These are phyloP conservation scores for Boletellus ananas DNA, from an alignment of 768 basidiomycete genomes.

Conservation along the genomic window DNA sequence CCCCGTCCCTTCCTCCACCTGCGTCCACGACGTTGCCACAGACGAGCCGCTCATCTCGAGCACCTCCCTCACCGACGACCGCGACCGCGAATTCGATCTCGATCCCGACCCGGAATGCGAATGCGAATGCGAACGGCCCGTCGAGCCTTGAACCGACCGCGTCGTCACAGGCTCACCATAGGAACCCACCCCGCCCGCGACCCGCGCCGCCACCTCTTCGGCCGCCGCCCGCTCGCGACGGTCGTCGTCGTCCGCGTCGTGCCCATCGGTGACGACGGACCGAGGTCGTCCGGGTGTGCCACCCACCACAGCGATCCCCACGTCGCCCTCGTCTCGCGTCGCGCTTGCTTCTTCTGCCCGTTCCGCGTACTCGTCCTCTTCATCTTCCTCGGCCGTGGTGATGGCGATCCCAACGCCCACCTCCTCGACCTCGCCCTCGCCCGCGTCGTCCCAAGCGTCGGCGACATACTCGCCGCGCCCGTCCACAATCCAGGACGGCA, in stretches of 20 bases:
- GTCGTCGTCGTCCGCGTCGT: neutral
- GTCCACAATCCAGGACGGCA: constrained; percentile 1
- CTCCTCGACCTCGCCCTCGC: neutral
- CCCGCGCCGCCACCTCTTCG: too few species aligned
- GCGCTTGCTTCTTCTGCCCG: neutral
- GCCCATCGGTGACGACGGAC: neutral
- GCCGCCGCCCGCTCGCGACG: too few species aligned
- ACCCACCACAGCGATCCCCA: too few species aligned
- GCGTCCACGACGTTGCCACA: constrained; percentile 28
- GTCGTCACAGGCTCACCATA: too few species aligned
- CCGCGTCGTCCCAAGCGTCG: too few species aligned
- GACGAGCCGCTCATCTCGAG: constrained; percentile 21
- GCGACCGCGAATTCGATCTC: constrained; percentile 11
- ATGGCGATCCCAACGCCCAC: constrained; percentile 13
- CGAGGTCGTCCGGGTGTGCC: neutral
- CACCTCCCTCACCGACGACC: constrained; percentile 15
- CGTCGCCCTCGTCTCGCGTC: too few species aligned
- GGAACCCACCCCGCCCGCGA: too few species aligned
- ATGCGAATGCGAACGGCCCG: too few species aligned
- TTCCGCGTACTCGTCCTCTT: neutral
- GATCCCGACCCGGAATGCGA: neutral
- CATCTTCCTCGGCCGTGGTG: constrained; percentile 12
- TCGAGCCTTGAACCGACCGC: too few species aligned
- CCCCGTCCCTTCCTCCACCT: constrained; percentile 7
- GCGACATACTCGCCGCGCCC: too few species aligned